These are phyloP conservation scores for Dionaea muscipula DNA, from an alignment of 179 eudicot genomes.

Conservation along the genomic window DNA sequence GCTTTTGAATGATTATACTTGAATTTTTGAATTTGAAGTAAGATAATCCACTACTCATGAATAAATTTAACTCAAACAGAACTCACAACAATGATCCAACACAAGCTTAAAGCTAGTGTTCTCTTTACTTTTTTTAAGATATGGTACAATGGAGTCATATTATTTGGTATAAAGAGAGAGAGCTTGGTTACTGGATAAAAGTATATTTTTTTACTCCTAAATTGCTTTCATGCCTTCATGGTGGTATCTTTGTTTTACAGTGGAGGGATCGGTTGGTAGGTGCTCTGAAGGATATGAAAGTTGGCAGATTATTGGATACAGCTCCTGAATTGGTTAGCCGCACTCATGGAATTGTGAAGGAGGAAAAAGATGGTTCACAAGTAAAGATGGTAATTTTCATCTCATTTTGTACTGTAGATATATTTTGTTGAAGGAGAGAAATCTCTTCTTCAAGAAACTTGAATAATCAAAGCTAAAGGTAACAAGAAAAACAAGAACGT, in stretches of 20 bases:
- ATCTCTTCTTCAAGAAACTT: no score
- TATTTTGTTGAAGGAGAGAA: not conserved
- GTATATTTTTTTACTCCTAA: not conserved
- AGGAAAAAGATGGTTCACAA: constrained; percentile 22
- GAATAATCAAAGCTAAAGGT: no score
- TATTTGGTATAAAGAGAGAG: no score
- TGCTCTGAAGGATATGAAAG: constrained; percentile 66
- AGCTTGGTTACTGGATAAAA: not conserved
- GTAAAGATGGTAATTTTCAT: constrained; percentile 27
- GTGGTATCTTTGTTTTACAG: constrained; percentile 27
- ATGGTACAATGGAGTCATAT: no score
- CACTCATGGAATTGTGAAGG: constrained; percentile 36
- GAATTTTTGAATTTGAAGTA: no score
- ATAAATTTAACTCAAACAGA: no score
- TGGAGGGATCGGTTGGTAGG: constrained; percentile 83
- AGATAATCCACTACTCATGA: no score
- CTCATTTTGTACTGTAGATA: not conserved
- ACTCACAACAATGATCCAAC: no score
- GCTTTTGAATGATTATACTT: no score
- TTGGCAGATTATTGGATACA: constrained; percentile 44
- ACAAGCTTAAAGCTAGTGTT: no score
- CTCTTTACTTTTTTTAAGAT: no score
- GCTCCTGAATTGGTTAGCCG: constrained; percentile 25
- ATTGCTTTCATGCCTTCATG: constrained; percentile 2
- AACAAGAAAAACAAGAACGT: no score